Conservation (phyloP, 305 asterid species). For the Withania somnifera region DNA sequence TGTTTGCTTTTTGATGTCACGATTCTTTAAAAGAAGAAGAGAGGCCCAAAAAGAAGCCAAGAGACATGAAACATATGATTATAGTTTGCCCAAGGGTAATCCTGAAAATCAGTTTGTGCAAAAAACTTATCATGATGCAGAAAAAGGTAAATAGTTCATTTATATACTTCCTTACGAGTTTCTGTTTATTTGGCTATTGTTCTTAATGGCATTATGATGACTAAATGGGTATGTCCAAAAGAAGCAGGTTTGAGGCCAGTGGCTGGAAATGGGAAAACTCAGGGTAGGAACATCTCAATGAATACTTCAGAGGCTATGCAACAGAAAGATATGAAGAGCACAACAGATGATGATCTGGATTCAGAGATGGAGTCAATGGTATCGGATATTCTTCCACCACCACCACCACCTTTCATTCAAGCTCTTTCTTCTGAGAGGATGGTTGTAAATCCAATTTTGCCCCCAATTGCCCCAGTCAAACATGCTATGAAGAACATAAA, state of each 20-base stretch:
- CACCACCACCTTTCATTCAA: conserved; percentile 46
- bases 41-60: conserved; percentile 14
- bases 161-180: background rate
- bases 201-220: background rate
- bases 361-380: conserved; percentile 41
- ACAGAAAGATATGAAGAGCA: conserved; percentile 12
- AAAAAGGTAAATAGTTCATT: conserved; percentile 27
- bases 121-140: conserved; percentile 29
- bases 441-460: conserved; percentile 48
- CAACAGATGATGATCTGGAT: conserved; percentile 32
- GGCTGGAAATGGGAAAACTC: conserved; percentile 17
- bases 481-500: conserved; percentile 23
- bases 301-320: background rate
- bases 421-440: conserved; percentile 54
- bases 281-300: conserved; percentile 2
- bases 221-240: background rate
- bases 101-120: conserved; percentile 24
- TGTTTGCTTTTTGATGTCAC: conserved; percentile 33
- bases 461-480: conserved; percentile 25
- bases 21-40: conserved; percentile 32
- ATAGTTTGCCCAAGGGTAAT: conserved; percentile 17
- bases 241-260: conserved; percentile 24
- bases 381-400: conserved; percentile 21
- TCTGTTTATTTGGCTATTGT: background rate
- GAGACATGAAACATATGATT: conserved; percentile 21